phyloP scores from a whole-genome alignment of 768 basidiomycete species.

The Gymnopilus dilepis region DNA sequence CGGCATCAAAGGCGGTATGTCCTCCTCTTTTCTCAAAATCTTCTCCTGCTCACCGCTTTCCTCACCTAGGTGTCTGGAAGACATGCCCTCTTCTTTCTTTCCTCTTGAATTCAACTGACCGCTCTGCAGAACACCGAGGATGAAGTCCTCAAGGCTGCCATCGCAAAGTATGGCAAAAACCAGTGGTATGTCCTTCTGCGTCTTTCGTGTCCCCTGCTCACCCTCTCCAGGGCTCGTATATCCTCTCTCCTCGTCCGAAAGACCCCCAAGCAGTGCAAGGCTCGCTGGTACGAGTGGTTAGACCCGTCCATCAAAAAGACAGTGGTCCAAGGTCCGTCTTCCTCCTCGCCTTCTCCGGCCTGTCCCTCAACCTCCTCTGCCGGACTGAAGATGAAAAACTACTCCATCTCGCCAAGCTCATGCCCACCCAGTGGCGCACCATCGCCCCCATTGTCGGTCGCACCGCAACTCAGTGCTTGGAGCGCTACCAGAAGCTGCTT shows the following conservation, averaged over 20 bases:
- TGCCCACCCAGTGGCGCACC: slow-evolving; percentile 99
- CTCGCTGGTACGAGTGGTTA: slow-evolving; percentile 99
- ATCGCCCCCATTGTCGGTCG: slow-evolving; percentile 98
- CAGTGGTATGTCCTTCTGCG: slow-evolving; percentile 67
- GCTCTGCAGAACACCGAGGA: slow-evolving; percentile 85
- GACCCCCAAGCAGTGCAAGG: slow-evolving; percentile 99
- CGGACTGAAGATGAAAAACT: slow-evolving; percentile 99
- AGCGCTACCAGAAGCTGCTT: slow-evolving; percentile 96
- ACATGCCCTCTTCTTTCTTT: slow-evolving; percentile 44
- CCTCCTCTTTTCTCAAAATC: not conserved
- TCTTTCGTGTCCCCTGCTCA: not conserved
- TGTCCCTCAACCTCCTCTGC: not conserved
- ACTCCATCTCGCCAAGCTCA: slow-evolving; percentile 94
- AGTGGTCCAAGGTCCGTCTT: slow-evolving; percentile 90
- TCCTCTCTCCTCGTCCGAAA: slow-evolving; percentile 97
- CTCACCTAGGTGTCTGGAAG: slow-evolving; percentile 80
- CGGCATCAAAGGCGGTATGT: slow-evolving; percentile 87
- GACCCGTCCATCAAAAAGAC: slow-evolving; percentile 99
- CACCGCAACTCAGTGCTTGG: slow-evolving; percentile 96
- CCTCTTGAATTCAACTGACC: slow-evolving; percentile 18
- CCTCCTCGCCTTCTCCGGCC: not conserved
- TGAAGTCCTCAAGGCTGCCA: slow-evolving; percentile 98
- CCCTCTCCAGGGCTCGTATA: slow-evolving; percentile 84
- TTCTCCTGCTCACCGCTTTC: slow-evolving; percentile 12
- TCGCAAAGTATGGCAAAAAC: slow-evolving; percentile 96